Percentiles rank a stretch among this genome's conserved stretches.
Conservation (phyloP, 208 protist species). For the Phytomonas serpens region DNA sequence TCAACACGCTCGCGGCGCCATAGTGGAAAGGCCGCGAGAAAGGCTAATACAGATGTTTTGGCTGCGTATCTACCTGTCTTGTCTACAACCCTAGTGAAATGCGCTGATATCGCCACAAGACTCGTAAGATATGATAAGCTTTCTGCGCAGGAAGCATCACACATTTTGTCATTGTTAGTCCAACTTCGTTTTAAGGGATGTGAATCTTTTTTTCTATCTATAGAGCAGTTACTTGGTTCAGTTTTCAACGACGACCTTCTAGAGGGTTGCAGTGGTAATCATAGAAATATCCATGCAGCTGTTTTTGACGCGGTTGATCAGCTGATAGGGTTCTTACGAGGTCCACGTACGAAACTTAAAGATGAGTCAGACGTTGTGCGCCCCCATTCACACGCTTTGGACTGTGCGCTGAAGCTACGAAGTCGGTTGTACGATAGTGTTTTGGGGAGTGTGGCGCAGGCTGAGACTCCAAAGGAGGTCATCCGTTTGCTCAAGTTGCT, state of each 20-base stretch:
- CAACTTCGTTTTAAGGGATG: background rate
- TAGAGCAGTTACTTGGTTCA: background rate
- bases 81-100: background rate
- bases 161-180: background rate
- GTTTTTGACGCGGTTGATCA: conserved; percentile 1
- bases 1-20: conserved; percentile 1
- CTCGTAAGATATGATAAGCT: background rate
- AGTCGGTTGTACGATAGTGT: conserved; percentile 4
- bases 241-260: background rate
- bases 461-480: conserved; percentile 10
- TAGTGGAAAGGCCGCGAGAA: background rate
- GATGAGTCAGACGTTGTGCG: background rate
- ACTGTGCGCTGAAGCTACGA: conserved; percentile 4
- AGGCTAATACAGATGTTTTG: background rate
- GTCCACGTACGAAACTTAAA: background rate
- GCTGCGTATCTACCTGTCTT: background rate
- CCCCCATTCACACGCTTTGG: background rate
- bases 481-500: conserved; percentile 6
- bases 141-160: background rate
- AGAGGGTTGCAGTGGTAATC: background rate
- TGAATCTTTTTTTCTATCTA: background rate
- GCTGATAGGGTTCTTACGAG: background rate
- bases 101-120: background rate
- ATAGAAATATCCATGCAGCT: background rate
- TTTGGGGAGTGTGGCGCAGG: background rate